These are phyloP conservation scores for Durio zibethinus DNA, from an alignment of 345 rosid genomes.

Conservation along the genomic window DNA sequence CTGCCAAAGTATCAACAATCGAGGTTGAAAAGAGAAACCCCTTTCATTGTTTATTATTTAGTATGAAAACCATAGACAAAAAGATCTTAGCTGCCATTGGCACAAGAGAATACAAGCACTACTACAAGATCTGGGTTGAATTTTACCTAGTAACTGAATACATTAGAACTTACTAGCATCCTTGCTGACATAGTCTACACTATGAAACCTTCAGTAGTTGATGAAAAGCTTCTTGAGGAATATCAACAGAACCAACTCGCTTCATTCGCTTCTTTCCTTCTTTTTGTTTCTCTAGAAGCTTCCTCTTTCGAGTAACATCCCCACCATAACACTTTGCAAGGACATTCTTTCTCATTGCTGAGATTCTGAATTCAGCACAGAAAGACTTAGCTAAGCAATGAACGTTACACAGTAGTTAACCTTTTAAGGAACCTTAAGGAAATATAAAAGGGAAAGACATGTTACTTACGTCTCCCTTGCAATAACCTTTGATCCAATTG, in stretches of 20 bases:
- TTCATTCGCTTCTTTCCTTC: conserved; percentile 99
- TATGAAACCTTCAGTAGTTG: conserved; percentile 82
- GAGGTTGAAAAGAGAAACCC: background rate
- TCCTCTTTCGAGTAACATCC: conserved; percentile 84
- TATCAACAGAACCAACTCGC: conserved; percentile 94
- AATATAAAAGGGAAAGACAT: background rate
- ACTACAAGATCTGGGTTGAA: background rate
- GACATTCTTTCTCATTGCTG: conserved; percentile 97
- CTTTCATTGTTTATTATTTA: background rate
- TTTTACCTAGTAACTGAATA: background rate
- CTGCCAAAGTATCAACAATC: background rate
- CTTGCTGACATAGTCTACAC: conserved; percentile 15
- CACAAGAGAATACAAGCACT: background rate
- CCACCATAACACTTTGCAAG: conserved; percentile 99
- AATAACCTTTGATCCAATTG: conserved; percentile 84
- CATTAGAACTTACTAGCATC: conserved; percentile 8
- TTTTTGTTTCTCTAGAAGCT: conserved; percentile 91
- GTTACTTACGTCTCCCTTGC: conserved; percentile 84
- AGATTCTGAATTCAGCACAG: conserved; percentile 40
- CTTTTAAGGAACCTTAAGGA: background rate
- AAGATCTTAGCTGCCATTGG: background rate
- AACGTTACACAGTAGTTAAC: background rate
- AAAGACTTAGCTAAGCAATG: conserved; percentile 2
- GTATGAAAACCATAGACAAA: background rate
- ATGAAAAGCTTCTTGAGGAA: conserved; percentile 96